Evolutionary conservation across 1,284 basidiomycete genomes (phyloP).

Genomic region (Malassezia brasiliensis): DNA sequence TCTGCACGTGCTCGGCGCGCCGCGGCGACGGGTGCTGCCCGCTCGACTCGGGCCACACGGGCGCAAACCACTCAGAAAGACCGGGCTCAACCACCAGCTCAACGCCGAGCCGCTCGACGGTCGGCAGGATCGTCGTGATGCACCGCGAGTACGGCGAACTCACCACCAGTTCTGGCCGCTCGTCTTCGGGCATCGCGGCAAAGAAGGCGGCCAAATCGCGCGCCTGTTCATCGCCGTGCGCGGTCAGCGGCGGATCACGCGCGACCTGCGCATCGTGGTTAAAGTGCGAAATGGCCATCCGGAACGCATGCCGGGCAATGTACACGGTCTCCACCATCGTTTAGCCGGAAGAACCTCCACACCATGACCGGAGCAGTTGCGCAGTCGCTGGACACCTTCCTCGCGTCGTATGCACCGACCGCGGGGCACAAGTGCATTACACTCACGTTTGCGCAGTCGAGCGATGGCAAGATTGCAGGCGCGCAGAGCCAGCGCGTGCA

Average conservation of each 20-base stretch:
- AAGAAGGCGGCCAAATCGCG: constrained; percentile 62
- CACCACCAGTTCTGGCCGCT: constrained; percentile 63
- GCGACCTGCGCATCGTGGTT: constrained; percentile 55
- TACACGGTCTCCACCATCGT: constrained; percentile 62
- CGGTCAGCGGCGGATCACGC: constrained; percentile 67
- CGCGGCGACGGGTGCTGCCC: constrained; percentile 30
- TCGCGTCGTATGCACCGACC: background rate
- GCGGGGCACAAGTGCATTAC: constrained; percentile 53
- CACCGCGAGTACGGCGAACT: constrained; percentile 60
- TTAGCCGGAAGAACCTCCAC: background rate
- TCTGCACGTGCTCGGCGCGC: constrained; percentile 57
- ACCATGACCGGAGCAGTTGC: background rate
- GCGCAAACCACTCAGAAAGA: constrained; percentile 73
- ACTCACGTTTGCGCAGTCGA: constrained; percentile 84
- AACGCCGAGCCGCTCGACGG: constrained; percentile 56
- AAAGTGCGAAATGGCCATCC: constrained; percentile 37
- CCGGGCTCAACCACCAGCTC: constrained; percentile 69
- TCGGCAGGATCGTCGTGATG: constrained; percentile 64
- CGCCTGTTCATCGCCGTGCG: constrained; percentile 67
- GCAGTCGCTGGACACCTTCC: background rate
- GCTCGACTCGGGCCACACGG: constrained; percentile 56
- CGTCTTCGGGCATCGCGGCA: constrained; percentile 57
- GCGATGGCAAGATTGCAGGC: constrained; percentile 85
- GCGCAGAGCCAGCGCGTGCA: constrained; percentile 62
- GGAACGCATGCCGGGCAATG: constrained; percentile 59